Evolutionary conservation across 495 filamentous ascomycete species (phyloP), one percentile per base, ranked within the genome.

Genomic region (Penicillium nucicola): DNA sequence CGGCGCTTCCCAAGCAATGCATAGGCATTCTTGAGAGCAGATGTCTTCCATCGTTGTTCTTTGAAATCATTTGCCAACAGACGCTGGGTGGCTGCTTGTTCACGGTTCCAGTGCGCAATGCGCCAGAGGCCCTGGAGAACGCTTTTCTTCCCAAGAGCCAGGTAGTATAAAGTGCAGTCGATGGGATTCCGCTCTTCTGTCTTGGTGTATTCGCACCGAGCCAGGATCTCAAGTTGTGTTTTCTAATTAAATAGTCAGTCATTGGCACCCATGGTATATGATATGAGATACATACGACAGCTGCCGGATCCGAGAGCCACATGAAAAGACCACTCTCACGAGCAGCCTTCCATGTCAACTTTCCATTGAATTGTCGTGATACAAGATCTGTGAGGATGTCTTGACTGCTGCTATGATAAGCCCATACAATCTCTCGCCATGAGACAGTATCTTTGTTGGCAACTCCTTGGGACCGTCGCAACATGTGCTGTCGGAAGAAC

Each of bases 401-500:
- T 67, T 99, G 93, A 47, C 89, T 96, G 12, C 71, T 78, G 53
- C 90, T 95, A 66, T 97, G 90, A 56, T 86, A 92, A 17, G 92
- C 95, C 91, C 92, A 97, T 40, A 87, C 85, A 49, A 96, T 92
- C 60, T 97, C 92, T 65, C 95, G 77, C 89, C 91, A 99, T 4
- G 88, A 87, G 55, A 97, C 82, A 15, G 82, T 76, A 5, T 84
- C 80, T 62, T 82, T 83, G 55, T 79, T 81, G 7, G 81, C 64
- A 14, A 76, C 60, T n/a, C 72, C 73, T 59, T 84, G 78, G 22
- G 77, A 75, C 66, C 79, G 85, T 25, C 85, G 79, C 31, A 97
- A 72, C 47, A 84, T 85, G 63, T 93, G 84, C 53, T 95, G 89
- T 13, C 88, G 79, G 72, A 95, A 95, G 66, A 93, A 95, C 19